A percentile compares a stretch with the other conserved stretches of the same genome.
Evolutionary conservation across 805 yeast genomes (phyloP).

Genomic region (Millerozyma miso): DNA sequence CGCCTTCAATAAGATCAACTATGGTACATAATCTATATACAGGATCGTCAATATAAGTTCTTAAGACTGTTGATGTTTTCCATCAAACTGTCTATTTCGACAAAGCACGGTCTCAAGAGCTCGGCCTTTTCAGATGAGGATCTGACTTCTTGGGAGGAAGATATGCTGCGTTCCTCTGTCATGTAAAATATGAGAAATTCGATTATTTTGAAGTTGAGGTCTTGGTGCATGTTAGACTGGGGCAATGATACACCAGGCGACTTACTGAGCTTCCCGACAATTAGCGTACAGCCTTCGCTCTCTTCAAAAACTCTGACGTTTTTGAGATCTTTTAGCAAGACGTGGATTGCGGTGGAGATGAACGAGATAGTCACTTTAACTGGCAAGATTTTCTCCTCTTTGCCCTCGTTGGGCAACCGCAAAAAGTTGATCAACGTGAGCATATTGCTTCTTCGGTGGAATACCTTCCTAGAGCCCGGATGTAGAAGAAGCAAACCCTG

Average conservation of each 20-base stretch:
- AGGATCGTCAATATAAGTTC: constrained; percentile 10
- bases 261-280: constrained; percentile 39
- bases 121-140: constrained; percentile 28
- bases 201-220: constrained; percentile 57
- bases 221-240: constrained; percentile 30
- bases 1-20: too few relatives aligned
- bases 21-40: constrained; percentile 1
- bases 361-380: constrained; percentile 25
- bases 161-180: constrained; percentile 47
- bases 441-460: constrained; percentile 41
- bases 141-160: constrained; percentile 4
- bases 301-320: constrained; percentile 58
- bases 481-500: constrained; percentile 63
- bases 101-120: constrained; percentile 33
- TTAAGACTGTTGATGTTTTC: constrained; percentile 33
- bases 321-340: constrained; percentile 52
- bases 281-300: constrained; percentile 48
- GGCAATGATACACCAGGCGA: constrained; percentile 14
- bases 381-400: constrained; percentile 1
- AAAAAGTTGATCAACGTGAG: constrained; percentile 23
- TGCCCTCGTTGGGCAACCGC: constrained; percentile 7
- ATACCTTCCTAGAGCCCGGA: constrained; percentile 48
- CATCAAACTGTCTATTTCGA: constrained; percentile 36
- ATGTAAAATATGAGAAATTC: constrained; percentile 69
- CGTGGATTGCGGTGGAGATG: constrained; percentile 54